These are phyloP conservation scores for Pholiota adiposa DNA, from an alignment of 1,284 basidiomycete genomes.

Conservation along the genomic window DNA sequence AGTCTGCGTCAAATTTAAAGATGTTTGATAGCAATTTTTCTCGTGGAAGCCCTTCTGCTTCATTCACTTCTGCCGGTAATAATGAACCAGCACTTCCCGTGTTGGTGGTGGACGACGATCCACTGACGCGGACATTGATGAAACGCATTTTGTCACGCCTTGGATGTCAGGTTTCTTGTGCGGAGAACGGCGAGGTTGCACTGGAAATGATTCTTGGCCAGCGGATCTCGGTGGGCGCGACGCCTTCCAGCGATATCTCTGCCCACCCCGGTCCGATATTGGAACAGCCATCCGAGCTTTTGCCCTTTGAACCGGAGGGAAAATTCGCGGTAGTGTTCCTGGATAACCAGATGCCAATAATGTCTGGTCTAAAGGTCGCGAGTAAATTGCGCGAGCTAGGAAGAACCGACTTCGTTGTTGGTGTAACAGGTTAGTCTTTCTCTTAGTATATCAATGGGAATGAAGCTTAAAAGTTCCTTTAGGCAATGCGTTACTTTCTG, in stretches of 20 bases:
- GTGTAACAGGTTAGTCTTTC: conserved; percentile 62
- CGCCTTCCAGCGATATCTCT: conserved; percentile 39
- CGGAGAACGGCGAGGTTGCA: conserved; percentile 88
- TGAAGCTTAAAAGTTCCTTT: conserved; percentile 21
- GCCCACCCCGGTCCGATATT: conserved; percentile 35
- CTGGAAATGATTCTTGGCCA: conserved; percentile 71
- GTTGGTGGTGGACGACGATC: conserved; percentile 81
- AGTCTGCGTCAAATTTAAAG: conserved; percentile 27
- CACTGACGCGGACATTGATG: conserved; percentile 84
- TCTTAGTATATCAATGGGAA: not conserved
- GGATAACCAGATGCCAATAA: conserved; percentile 88
- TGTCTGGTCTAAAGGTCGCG: conserved; percentile 79
- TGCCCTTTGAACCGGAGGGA: conserved; percentile 28
- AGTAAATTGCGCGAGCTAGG: conserved; percentile 68
- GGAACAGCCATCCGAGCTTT: conserved; percentile 29
- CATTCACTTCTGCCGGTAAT: conserved; percentile 30
- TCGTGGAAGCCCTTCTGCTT: conserved; percentile 36
- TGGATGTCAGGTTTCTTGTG: conserved; percentile 77
- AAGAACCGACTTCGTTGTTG: conserved; percentile 77
- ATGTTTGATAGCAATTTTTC: conserved; percentile 37
- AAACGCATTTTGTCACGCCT: conserved; percentile 77
- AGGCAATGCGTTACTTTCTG: conserved; percentile 52
- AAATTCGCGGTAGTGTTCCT: conserved; percentile 79
- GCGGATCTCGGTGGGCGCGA: conserved; percentile 28
- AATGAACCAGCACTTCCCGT: conserved; percentile 56